Evolutionary conservation across 345 rosid genomes (phyloP).

Genomic region (Rhodomyrtus tomentosa): DNA sequence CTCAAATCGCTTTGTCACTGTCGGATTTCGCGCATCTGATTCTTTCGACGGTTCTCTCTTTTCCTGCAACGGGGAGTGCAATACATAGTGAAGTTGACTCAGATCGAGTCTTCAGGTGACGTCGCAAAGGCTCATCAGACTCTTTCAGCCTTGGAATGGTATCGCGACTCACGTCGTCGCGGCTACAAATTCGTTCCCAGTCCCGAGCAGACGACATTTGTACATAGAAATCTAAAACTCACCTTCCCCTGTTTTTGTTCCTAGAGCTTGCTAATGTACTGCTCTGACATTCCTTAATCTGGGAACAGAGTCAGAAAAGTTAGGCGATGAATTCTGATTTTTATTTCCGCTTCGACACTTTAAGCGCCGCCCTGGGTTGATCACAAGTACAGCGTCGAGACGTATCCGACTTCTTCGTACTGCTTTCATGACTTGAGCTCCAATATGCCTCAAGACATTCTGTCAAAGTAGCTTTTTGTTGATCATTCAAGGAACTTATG

Average conservation of each 20-base stretch:
- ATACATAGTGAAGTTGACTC: background rate
- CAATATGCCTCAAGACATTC: background rate
- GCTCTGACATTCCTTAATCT: background rate
- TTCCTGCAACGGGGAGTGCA: background rate
- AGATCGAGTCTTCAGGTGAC: background rate
- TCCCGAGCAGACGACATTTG: background rate
- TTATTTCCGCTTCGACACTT: background rate
- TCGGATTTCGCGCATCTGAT: background rate
- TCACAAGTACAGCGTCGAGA: background rate
- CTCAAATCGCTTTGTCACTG: background rate
- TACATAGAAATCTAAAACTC: background rate
- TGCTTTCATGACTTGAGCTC: background rate
- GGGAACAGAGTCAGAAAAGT: background rate
- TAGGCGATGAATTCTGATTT: background rate
- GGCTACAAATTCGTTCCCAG: background rate
- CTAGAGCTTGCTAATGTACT: background rate
- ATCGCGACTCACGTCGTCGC: background rate
- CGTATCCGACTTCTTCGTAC: background rate
- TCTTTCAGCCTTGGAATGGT: background rate
- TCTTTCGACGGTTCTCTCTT: background rate
- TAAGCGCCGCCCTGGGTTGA: background rate
- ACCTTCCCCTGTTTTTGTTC: background rate
- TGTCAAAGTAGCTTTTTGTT: background rate
- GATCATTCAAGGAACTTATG: background rate
- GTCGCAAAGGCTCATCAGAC: background rate